phyloP scores from a whole-genome alignment of 768 basidiomycete species.

The Multifurca ochricompacta region DNA sequence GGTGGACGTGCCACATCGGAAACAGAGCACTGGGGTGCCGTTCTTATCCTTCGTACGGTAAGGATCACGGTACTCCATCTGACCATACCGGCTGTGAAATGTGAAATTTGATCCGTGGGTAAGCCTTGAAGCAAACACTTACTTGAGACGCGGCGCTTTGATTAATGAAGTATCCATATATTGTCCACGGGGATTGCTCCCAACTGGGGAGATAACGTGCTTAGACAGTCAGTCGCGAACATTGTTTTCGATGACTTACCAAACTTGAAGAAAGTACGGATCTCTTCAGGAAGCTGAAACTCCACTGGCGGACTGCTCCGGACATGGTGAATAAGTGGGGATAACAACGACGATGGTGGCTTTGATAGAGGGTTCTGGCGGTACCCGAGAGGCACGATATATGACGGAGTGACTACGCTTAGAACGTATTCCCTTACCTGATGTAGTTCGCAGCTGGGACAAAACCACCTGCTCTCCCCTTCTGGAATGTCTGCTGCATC shows the following conservation, averaged over 20 bases:
- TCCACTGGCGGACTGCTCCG: constrained; percentile 67
- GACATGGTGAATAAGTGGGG: constrained; percentile 63
- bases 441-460: constrained; percentile 58
- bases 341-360: constrained; percentile 58
- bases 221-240: neutral
- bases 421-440: constrained; percentile 39
- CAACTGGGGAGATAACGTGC: constrained; percentile 44
- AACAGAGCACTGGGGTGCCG: constrained; percentile 80
- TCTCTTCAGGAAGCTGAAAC: constrained; percentile 81
- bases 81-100: constrained; percentile 63
- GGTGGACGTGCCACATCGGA: constrained; percentile 79
- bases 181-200: constrained; percentile 66
- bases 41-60: constrained; percentile 81
- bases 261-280: constrained; percentile 78
- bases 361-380: constrained; percentile 59
- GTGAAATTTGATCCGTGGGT: constrained; percentile 5
- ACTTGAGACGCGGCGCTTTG: constrained; percentile 79
- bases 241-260: constrained; percentile 37
- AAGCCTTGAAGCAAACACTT: constrained; percentile 28
- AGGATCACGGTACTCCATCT: constrained; percentile 86
- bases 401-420: constrained; percentile 22
- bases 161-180: constrained; percentile 77
- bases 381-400: constrained; percentile 7
- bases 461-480: constrained; percentile 65
- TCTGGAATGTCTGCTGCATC: constrained; percentile 82